Conservation (phyloP, 768 basidiomycete species). For the Lactifluus pinguis region DNA sequence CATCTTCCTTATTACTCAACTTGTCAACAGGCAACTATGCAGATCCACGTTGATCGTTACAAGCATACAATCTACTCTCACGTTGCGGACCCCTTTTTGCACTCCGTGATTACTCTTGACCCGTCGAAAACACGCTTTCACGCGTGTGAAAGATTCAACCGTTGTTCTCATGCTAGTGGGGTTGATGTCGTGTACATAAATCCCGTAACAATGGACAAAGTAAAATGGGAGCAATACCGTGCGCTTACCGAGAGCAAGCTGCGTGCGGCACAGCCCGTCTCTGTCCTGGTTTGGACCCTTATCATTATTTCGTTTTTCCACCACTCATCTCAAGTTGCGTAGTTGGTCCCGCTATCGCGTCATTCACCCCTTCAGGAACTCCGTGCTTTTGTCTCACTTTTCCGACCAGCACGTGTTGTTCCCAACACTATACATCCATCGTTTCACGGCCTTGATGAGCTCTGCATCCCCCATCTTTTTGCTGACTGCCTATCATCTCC, state of each 20-base stretch:
- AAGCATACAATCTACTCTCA: constrained; percentile 60
- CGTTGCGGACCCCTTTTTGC: constrained; percentile 51
- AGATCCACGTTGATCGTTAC: constrained; percentile 91
- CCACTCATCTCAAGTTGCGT: not conserved
- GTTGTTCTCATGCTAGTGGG: constrained; percentile 44
- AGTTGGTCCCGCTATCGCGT: constrained; percentile 79
- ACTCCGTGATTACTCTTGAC: constrained; percentile 51
- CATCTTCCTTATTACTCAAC: not conserved
- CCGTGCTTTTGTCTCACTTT: constrained; percentile 67
- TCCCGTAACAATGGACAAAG: constrained; percentile 62
- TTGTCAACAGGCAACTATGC: not conserved
- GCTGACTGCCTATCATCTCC: constrained; percentile 39
- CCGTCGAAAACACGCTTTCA: constrained; percentile 70
- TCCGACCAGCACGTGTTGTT: constrained; percentile 65
- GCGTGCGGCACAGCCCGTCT: constrained; percentile 37
- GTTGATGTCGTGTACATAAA: constrained; percentile 75
- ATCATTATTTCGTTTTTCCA: not conserved
- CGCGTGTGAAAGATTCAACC: constrained; percentile 79
- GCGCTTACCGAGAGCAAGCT: constrained; percentile 38
- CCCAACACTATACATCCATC: constrained; percentile 65
- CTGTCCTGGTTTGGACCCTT: constrained; percentile 48
- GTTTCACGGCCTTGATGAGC: constrained; percentile 59
- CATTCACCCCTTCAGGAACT: constrained; percentile 89
- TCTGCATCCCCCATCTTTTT: constrained; percentile 62
- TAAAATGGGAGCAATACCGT: constrained; percentile 44